Percentiles rank a stretch among this genome's conserved stretches.
Conservation (phyloP, 441 rosid species). For the Pelargonium australe region DNA sequence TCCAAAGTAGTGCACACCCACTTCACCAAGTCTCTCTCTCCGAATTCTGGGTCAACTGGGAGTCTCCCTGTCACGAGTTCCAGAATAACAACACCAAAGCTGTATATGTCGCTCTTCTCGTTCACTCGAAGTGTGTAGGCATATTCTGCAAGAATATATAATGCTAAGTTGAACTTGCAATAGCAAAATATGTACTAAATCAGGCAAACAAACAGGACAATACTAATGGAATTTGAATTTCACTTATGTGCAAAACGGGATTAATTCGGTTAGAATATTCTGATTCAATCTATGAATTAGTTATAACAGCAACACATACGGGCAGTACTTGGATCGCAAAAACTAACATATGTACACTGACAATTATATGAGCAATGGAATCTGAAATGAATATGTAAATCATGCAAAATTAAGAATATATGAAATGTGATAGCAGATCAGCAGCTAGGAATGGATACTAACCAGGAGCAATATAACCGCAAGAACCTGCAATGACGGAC, state of each 20-base stretch:
- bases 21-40: conserved; percentile 83
- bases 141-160: conserved; percentile 49
- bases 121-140: conserved; percentile 74
- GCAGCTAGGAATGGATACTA: conserved; percentile 16
- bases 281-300: too few species aligned
- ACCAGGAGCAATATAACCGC: conserved; percentile 99
- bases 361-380: neutral
- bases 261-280: too few species aligned
- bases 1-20: conserved; percentile 80
- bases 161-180: neutral
- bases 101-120: conserved; percentile 97
- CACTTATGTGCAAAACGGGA: too few species aligned
- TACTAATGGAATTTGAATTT: too few species aligned
- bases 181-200: too few species aligned
- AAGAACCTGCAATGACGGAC: conserved; percentile 92
- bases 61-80: conserved; percentile 78
- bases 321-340: too few species aligned
- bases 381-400: too few species aligned
- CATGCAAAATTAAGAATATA: too few species aligned
- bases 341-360: neutral
- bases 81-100: conserved; percentile 86
- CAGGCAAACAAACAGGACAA: too few species aligned
- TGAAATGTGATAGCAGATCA: too few species aligned
- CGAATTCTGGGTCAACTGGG: conserved; percentile 69
- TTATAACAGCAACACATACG: neutral